Evolutionary conservation across 2,329 filamentous ascomycete genomes (phyloP).

Genomic region (Colletotrichum tropicicola): DNA sequence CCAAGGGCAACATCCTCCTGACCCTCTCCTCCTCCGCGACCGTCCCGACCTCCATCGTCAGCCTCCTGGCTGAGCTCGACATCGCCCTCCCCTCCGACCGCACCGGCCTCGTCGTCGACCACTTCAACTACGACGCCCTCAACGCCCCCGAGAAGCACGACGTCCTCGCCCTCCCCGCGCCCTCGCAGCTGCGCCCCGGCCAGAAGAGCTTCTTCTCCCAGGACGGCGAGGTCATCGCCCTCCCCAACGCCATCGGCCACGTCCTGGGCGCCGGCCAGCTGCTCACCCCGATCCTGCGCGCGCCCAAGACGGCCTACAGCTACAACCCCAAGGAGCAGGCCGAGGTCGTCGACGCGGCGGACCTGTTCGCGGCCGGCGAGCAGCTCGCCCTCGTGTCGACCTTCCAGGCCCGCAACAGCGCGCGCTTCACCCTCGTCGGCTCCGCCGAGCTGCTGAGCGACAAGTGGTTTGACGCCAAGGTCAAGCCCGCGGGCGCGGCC

Average conservation of each 20-base stretch:
- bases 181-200: constrained; percentile 70
- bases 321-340: constrained; percentile 92
- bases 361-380: constrained; percentile 83
- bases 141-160: constrained; percentile 87
- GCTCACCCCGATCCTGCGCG: constrained; percentile 82
- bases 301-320: constrained; percentile 86
- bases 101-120: constrained; percentile 87
- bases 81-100: constrained; percentile 88
- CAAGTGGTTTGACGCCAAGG: constrained; percentile 86
- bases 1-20: constrained; percentile 89
- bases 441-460: constrained; percentile 89
- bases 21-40: constrained; percentile 78
- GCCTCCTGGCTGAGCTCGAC: constrained; percentile 87
- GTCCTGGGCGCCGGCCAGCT: constrained; percentile 81
- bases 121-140: constrained; percentile 89
- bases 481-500: constrained; percentile 65
- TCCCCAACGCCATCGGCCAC: constrained; percentile 85
- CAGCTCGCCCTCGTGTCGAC: constrained; percentile 88
- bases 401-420: constrained; percentile 92
- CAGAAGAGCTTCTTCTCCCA: constrained; percentile 82
- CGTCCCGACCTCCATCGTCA: constrained; percentile 77
- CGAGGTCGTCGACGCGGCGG: constrained; percentile 71
- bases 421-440: constrained; percentile 85
- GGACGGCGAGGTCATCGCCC: constrained; percentile 72
- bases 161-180: constrained; percentile 80